phyloP scores from a whole-genome alignment of 208 protist genomes.

The Acanthamoeba castellanii region DNA sequence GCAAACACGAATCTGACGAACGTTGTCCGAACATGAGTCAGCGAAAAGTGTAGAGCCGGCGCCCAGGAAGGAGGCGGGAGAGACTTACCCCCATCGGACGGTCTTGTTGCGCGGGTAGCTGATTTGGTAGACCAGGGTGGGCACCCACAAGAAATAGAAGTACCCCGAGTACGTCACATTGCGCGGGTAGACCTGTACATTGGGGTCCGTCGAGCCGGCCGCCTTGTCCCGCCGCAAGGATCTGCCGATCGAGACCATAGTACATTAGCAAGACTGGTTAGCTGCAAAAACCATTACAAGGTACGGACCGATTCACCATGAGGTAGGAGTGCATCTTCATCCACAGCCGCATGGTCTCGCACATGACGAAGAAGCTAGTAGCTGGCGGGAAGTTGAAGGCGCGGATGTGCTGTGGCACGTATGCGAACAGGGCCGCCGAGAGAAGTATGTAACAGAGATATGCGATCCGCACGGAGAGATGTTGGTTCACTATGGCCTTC shows the following conservation, averaged over 20 bases:
- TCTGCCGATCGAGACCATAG: background rate
- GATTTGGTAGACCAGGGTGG: conserved; percentile 68
- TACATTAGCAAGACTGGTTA: background rate
- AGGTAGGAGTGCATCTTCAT: conserved; percentile 78
- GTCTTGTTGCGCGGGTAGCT: conserved; percentile 66
- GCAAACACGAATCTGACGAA: conserved; percentile 56
- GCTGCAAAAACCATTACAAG: background rate
- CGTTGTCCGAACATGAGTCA: background rate
- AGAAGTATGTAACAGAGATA: conserved; percentile 62
- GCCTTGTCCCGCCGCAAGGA: conserved; percentile 30
- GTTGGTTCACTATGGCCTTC: conserved; percentile 39
- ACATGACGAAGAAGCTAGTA: conserved; percentile 54
- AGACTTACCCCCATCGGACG: conserved; percentile 52
- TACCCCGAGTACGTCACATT: conserved; percentile 60
- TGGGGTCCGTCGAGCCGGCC: background rate
- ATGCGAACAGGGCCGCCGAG: conserved; percentile 11
- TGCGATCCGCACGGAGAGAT: background rate
- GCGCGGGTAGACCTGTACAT: conserved; percentile 46
- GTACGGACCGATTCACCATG: conserved; percentile 17
- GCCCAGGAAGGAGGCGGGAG: background rate
- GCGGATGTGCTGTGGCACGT: conserved; percentile 11
- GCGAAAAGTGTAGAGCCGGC: background rate
- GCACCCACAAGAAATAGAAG: conserved; percentile 68
- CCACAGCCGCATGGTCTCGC: conserved; percentile 57
- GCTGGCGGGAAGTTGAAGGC: conserved; percentile 59